phyloP scores from a whole-genome alignment of 1,284 basidiomycete species.

The Leccinum solheimii region DNA sequence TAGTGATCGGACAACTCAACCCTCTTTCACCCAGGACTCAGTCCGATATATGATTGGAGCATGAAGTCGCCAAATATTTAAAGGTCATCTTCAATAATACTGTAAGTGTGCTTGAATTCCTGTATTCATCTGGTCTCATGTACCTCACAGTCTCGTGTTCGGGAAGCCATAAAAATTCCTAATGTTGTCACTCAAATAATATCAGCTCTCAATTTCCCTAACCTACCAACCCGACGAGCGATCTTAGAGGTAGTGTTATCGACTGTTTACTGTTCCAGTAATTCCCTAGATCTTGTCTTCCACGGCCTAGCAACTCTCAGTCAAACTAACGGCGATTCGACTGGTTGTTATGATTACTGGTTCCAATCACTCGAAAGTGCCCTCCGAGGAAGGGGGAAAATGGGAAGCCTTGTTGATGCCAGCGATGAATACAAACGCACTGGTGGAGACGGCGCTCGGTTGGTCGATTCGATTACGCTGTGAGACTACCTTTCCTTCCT shows the following conservation, averaged over 20 bases:
- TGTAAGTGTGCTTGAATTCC: constrained; percentile 42
- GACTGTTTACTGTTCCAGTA: constrained; percentile 58
- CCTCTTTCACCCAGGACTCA: constrained; percentile 49
- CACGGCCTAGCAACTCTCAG: constrained; percentile 69
- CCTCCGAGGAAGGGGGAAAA: constrained; percentile 85
- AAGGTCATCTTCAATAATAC: constrained; percentile 81
- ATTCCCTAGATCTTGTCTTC: constrained; percentile 56
- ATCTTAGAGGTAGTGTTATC: constrained; percentile 78
- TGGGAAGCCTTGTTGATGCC: constrained; percentile 94
- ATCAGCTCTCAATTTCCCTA: constrained; percentile 82
- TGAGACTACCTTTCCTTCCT: constrained; percentile 43
- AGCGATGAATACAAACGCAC: constrained; percentile 83
- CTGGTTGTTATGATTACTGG: constrained; percentile 82
- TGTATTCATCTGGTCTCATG: constrained; percentile 10
- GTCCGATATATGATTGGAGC: constrained; percentile 75
- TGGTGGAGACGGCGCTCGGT: constrained; percentile 60
- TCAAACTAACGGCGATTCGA: constrained; percentile 59
- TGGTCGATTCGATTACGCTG: constrained; percentile 77
- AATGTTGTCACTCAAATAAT: constrained; percentile 82
- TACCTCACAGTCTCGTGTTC: constrained; percentile 60
- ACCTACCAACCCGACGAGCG: constrained; percentile 79
- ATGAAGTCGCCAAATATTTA: constrained; percentile 89
- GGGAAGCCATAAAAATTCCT: constrained; percentile 78
- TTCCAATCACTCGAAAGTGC: constrained; percentile 81
- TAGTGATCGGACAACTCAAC: not conserved